Evolutionary conservation across 192 early-diverging fungal genomes (phyloP).

Genomic region (Pilobolus umbonatus): DNA sequence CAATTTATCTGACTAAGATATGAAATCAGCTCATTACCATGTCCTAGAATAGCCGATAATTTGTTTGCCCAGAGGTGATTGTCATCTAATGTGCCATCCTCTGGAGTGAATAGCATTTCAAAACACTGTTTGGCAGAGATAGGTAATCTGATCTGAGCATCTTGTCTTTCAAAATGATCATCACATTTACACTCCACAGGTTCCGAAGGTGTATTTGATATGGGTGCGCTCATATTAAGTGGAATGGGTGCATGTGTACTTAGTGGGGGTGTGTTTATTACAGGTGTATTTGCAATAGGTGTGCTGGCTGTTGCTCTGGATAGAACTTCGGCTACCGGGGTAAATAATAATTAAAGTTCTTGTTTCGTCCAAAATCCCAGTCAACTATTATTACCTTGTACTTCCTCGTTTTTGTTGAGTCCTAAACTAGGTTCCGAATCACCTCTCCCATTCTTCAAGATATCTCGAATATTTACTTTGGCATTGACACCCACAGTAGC

Average conservation of each 20-base stretch:
- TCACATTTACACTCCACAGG: constrained; percentile 56
- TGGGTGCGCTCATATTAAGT: too few species aligned
- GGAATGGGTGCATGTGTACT: constrained; percentile 38
- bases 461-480: not conserved
- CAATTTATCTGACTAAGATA: not conserved
- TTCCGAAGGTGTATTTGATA: too few species aligned
- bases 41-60: constrained; percentile 20
- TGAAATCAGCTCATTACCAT: constrained; percentile 4
- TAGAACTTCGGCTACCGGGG: too few species aligned
- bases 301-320: too few species aligned
- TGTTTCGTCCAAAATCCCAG: too few species aligned
- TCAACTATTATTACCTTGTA: too few species aligned
- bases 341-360: too few species aligned
- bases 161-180: constrained; percentile 62
- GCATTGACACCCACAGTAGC: not conserved
- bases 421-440: constrained; percentile 10
- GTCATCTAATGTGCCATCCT: constrained; percentile 8
- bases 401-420: too few species aligned
- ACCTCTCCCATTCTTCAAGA: not conserved
- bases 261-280: constrained; percentile 45
- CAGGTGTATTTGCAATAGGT: too few species aligned
- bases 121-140: constrained; percentile 63
- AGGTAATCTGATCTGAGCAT: constrained; percentile 43
- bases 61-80: constrained; percentile 25
- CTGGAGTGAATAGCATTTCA: constrained; percentile 52